A percentile compares a stretch with the other conserved stretches of the same genome.
These are phyloP conservation scores for Globomyces sp. DNA, from an alignment of 371 early-diverging fungal genomes.

Conservation along the genomic window DNA sequence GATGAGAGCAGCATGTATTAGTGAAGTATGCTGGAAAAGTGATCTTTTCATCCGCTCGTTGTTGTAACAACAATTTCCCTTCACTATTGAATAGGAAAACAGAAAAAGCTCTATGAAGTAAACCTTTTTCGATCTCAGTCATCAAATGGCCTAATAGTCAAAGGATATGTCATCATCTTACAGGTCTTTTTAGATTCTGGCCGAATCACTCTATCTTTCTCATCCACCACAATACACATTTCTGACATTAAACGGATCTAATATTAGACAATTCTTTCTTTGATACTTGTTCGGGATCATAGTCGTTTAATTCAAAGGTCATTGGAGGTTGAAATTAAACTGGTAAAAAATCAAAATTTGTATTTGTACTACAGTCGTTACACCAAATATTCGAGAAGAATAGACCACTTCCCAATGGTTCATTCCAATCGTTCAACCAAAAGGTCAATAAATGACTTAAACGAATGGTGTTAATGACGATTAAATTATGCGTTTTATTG, in stretches of 20 bases:
- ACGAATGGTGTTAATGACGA: too few relatives aligned
- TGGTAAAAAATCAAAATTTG: too few relatives aligned
- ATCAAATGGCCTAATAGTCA: conserved; percentile 78
- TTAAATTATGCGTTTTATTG: too few relatives aligned
- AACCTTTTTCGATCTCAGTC: conserved; percentile 80
- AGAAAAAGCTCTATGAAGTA: conserved; percentile 96
- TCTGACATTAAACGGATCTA: conserved; percentile 86
- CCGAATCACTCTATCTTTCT: conserved; percentile 79
- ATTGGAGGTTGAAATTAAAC: too few relatives aligned
- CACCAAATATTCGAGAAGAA: too few relatives aligned
- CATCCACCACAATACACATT: conserved; percentile 92
- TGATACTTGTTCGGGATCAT: conserved; percentile 45
- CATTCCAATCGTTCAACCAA: too few relatives aligned
- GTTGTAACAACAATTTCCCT: conserved; percentile 82
- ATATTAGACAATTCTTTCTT: too few relatives aligned
- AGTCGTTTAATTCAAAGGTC: not conserved
- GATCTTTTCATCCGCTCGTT: conserved; percentile 90
- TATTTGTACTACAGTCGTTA: too few relatives aligned
- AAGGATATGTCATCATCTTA: conserved; percentile 42
- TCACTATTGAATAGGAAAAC: conserved; percentile 89
- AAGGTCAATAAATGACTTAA: too few relatives aligned
- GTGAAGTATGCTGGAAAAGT: conserved; percentile 96
- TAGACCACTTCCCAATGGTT: too few relatives aligned
- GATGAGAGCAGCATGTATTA: conserved; percentile 98
- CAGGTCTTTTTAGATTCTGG: conserved; percentile 90